Conservation (phyloP, 805 yeast genomes). For the Pichia occidentalis region DNA sequence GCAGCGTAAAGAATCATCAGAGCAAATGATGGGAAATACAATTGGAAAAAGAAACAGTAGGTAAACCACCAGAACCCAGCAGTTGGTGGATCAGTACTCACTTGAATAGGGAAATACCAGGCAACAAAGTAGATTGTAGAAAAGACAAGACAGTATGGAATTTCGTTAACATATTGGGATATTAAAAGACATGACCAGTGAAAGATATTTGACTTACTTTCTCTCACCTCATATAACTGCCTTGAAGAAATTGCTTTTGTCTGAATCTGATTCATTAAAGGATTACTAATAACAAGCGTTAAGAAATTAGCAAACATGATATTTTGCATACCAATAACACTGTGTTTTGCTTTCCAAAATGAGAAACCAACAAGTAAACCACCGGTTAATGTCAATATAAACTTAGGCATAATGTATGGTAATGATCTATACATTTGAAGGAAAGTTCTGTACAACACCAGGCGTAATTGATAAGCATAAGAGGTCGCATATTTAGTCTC, state of each 20-base stretch:
- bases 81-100: slow-evolving; percentile 30
- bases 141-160: slow-evolving; percentile 49
- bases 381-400: slow-evolving; percentile 34
- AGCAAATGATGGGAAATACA: slow-evolving; percentile 44
- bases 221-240: slow-evolving; percentile 63
- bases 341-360: slow-evolving; percentile 49
- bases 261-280: slow-evolving; percentile 59
- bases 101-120: slow-evolving; percentile 32
- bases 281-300: slow-evolving; percentile 50
- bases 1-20: slow-evolving; percentile 48
- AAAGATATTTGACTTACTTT: slow-evolving; percentile 62
- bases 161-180: slow-evolving; percentile 51
- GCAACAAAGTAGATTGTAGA: slow-evolving; percentile 41
- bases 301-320: slow-evolving; percentile 45
- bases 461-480: slow-evolving; percentile 31
- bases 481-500: slow-evolving; percentile 37
- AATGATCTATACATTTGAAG: slow-evolving; percentile 44
- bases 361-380: too few relatives aligned
- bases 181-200: slow-evolving; percentile 58
- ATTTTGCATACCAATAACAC: slow-evolving; percentile 53
- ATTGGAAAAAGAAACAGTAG: slow-evolving; percentile 34
- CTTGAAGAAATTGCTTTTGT: slow-evolving; percentile 52
- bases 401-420: slow-evolving; percentile 42
- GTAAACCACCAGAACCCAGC: slow-evolving; percentile 43
- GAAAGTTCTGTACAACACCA: slow-evolving; percentile 33